Percentiles rank a stretch among this genome's conserved stretches.
Conservation (phyloP, 148 eudicot species). For the Amaranthus palmeri region DNA sequence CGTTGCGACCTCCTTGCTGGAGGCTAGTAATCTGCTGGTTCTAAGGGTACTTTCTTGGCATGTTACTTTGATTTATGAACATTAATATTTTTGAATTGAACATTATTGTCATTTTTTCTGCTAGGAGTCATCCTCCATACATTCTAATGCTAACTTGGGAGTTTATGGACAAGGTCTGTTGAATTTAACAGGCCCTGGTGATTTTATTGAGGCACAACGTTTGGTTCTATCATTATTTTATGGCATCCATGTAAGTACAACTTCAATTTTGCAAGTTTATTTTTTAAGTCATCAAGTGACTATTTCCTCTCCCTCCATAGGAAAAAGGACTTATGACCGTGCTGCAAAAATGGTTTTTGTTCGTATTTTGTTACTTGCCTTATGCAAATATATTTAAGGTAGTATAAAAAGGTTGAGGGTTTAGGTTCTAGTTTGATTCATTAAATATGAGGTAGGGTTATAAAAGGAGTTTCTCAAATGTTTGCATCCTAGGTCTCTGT, state of each 20-base stretch:
- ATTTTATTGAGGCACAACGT: constrained; percentile 90
- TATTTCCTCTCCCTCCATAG: too few species aligned
- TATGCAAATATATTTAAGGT: background rate
- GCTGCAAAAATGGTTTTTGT: background rate
- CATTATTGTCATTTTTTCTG: constrained; percentile 13
- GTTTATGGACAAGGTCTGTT: constrained; percentile 94
- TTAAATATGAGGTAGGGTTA: background rate
- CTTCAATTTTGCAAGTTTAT: background rate
- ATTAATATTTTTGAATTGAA: constrained; percentile 10
- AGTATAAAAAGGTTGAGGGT: background rate
- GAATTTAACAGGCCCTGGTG: constrained; percentile 90
- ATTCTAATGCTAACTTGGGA: constrained; percentile 90
- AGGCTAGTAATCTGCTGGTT: constrained; percentile 75
- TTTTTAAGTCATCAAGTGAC: background rate
- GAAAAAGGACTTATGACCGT: too few species aligned
- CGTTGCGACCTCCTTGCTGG: constrained; percentile 79
- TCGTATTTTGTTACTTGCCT: background rate
- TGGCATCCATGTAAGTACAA: constrained; percentile 71
- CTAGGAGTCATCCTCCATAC: constrained; percentile 89
- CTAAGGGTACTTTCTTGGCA: constrained; percentile 33
- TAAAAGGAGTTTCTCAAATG: background rate
- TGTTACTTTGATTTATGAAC: constrained; percentile 1
- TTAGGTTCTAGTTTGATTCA: background rate
- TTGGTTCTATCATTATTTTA: constrained; percentile 84
- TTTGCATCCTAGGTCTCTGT: too few species aligned